Percentiles rank a stretch among this genome's conserved stretches.
Evolutionary conservation across 305 asterid species (phyloP).

Genomic region (Fraxinus greggii): DNA sequence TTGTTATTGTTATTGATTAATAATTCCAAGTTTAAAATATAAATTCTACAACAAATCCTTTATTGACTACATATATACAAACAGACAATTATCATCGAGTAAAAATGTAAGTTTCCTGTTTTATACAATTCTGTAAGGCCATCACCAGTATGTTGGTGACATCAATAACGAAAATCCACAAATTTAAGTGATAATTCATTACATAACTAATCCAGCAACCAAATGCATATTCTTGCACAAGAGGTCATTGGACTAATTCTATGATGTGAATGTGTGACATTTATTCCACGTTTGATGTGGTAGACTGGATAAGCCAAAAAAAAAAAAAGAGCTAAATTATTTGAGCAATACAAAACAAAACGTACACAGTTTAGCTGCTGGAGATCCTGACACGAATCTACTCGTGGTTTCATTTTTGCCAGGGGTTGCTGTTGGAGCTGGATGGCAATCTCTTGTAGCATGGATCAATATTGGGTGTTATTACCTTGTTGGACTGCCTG

Average conservation of each 20-base stretch:
- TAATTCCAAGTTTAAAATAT: not conserved
- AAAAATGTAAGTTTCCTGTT: not conserved
- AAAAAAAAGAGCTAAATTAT: too few species aligned
- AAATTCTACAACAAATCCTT: not conserved
- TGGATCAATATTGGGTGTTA: conserved; percentile 67
- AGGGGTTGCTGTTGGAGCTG: conserved; percentile 94
- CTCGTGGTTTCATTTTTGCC: not conserved
- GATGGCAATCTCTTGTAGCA: conserved; percentile 79
- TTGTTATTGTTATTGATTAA: not conserved
- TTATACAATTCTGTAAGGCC: not conserved
- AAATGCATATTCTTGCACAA: not conserved
- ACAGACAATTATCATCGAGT: not conserved
- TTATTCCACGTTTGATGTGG: not conserved
- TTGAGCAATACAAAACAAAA: not conserved
- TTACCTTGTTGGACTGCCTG: conserved; percentile 75
- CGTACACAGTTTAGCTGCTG: not conserved
- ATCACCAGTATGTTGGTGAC: not conserved
- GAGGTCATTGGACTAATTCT: not conserved
- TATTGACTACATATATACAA: not conserved
- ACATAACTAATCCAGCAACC: not conserved
- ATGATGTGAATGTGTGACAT: not conserved
- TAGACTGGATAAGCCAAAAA: not conserved
- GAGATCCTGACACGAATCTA: not conserved
- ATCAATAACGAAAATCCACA: not conserved
- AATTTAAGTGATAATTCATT: too few species aligned